Conservation (phyloP, 1,284 basidiomycete genomes). For the Testicularia cyperi region DNA sequence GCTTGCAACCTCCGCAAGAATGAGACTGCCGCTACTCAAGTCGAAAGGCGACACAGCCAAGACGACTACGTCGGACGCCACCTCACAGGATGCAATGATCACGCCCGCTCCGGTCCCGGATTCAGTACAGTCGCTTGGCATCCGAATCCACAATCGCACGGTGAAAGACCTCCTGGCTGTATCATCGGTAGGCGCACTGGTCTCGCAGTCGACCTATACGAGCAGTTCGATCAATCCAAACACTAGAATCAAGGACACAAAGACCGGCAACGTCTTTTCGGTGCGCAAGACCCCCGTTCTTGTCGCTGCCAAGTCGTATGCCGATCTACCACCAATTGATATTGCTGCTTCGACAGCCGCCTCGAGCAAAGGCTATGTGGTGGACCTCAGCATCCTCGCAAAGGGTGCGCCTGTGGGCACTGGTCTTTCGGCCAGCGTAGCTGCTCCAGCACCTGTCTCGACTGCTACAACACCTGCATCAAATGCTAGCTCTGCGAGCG, state of each 20-base stretch:
- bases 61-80: too few species aligned
- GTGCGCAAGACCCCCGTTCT: background rate
- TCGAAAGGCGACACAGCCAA: too few species aligned
- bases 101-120: too few species aligned
- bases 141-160: background rate
- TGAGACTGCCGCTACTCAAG: too few species aligned
- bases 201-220: background rate
- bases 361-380: background rate
- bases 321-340: background rate
- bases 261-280: background rate
- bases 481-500: too few species aligned
- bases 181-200: background rate
- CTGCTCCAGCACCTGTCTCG: background rate
- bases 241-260: too few species aligned
- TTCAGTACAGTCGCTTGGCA: too few species aligned
- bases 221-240: background rate
- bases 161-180: background rate
- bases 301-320: background rate
- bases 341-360: background rate
- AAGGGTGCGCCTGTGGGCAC: background rate
- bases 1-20: too few species aligned
- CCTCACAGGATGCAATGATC: too few species aligned
- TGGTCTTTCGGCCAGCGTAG: background rate
- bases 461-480: background rate
- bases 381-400: background rate